Conservation (phyloP, 192 early-diverging fungal genomes). For the Coemansia sp. region DNA sequence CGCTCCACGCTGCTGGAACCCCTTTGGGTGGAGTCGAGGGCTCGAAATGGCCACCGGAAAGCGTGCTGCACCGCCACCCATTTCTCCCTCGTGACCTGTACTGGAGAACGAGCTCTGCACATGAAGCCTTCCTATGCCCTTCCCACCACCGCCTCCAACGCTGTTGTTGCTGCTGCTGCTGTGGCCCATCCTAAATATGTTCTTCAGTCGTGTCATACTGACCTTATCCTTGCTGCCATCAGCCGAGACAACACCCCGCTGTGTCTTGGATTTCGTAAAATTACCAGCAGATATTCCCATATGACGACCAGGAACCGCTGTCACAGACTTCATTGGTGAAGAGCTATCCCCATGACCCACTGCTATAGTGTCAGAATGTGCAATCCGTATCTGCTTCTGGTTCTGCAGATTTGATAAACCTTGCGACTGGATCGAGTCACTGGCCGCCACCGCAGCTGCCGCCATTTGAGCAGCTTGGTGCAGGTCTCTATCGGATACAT, state of each 20-base stretch:
- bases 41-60: background rate
- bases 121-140: background rate
- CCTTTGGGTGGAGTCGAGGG: background rate
- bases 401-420: slow-evolving; percentile 33
- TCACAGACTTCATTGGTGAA: slow-evolving; percentile 11
- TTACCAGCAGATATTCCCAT: slow-evolving; percentile 1
- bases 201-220: slow-evolving; percentile 49
- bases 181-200: slow-evolving; percentile 43
- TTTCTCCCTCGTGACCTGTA: background rate
- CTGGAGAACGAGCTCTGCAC: background rate
- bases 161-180: slow-evolving; percentile 8
- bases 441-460: slow-evolving; percentile 7
- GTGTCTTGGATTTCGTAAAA: slow-evolving; percentile 6
- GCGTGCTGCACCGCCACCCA: background rate
- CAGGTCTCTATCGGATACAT: slow-evolving; percentile 6
- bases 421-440: background rate
- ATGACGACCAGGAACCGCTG: slow-evolving; percentile 7
- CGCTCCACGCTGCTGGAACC: slow-evolving; percentile 9
- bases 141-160: background rate
- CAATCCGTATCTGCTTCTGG: slow-evolving; percentile 37
- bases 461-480: background rate
- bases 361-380: slow-evolving; percentile 16
- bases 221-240: slow-evolving; percentile 35
- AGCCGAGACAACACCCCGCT: slow-evolving; percentile 9
- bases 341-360: slow-evolving; percentile 1